A percentile compares a stretch with the other conserved stretches of the same genome.
phyloP scores from a whole-genome alignment of 2,329 filamentous ascomycete genomes.

The Ascochyta lentis region DNA sequence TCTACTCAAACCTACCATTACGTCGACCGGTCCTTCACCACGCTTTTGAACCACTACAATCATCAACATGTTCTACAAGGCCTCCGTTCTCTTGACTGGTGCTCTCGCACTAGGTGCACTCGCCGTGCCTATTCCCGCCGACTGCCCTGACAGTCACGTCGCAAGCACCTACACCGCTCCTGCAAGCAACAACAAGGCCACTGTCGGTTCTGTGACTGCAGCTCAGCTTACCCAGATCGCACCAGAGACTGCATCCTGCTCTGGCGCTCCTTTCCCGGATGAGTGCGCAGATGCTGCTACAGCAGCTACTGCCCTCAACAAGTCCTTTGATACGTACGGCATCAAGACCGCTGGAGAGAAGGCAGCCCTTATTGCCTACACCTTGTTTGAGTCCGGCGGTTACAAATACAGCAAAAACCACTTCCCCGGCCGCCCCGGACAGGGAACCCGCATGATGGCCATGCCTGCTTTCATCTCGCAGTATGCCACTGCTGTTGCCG shows the following conservation, averaged over 20 bases:
- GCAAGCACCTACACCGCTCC: constrained; percentile 4
- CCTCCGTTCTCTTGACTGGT: constrained; percentile 28
- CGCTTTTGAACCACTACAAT: not conserved
- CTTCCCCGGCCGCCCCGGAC: constrained; percentile 66
- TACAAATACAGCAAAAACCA: constrained; percentile 77
- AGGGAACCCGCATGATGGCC: constrained; percentile 76
- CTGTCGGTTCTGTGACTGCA: constrained; percentile 27
- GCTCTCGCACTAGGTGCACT: constrained; percentile 50
- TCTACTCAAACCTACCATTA: not conserved
- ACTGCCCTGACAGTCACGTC: constrained; percentile 5
- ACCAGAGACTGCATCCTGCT: constrained; percentile 64
- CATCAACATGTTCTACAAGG: constrained; percentile 37
- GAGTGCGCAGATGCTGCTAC: constrained; percentile 68
- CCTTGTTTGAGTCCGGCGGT: constrained; percentile 72
- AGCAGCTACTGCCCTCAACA: constrained; percentile 64
- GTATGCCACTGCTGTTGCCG: constrained; percentile 60
- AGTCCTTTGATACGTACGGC: constrained; percentile 64
- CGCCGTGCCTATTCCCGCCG: constrained; percentile 25
- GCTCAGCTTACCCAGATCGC: constrained; percentile 59
- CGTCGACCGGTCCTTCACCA: not conserved
- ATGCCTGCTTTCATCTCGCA: constrained; percentile 60
- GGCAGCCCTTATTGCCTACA: constrained; percentile 73
- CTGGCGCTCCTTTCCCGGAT: constrained; percentile 50
- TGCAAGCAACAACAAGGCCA: constrained; percentile 8
- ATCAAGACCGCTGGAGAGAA: constrained; percentile 65